These are phyloP conservation scores for Endocalyx cinctus DNA, from an alignment of 2,329 filamentous ascomycete species.

Conservation along the genomic window DNA sequence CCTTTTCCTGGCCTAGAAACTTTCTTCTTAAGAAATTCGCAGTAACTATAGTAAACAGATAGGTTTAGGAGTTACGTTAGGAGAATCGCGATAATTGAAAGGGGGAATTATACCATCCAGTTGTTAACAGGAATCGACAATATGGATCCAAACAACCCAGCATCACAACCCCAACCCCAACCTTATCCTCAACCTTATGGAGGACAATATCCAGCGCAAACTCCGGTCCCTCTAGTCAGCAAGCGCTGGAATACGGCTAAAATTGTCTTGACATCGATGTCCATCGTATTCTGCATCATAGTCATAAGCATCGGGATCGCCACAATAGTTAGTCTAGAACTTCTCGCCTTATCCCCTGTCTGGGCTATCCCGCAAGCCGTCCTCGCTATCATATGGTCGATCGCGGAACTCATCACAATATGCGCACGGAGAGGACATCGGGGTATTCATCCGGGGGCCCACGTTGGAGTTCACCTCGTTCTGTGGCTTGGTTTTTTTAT, in stretches of 20 bases:
- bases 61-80: too few species aligned
- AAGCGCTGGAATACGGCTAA: constrained; percentile 12
- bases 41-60: too few species aligned
- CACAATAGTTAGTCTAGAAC: constrained; percentile 8
- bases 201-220: too few species aligned
- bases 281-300: constrained; percentile 13
- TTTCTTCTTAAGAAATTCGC: too few species aligned
- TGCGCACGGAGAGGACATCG: constrained; percentile 9
- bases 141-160: constrained; percentile 13
- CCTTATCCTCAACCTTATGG: too few species aligned
- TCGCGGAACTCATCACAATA: constrained; percentile 16
- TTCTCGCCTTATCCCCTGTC: constrained; percentile 13
- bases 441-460: constrained; percentile 26
- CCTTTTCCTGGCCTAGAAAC: too few species aligned
- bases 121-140: too few species aligned
- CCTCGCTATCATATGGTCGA: constrained; percentile 17
- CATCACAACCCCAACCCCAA: constrained; percentile 9
- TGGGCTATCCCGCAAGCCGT: constrained; percentile 20
- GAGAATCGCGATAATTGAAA: too few species aligned
- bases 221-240: constrained; percentile 4
- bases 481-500: constrained; percentile 17
- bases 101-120: too few species aligned
- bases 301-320: constrained; percentile 16
- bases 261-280: constrained; percentile 12
- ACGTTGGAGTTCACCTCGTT: constrained; percentile 19